Conservation (phyloP, 108 stramenopile genomes). For the Conticribra guillardii region DNA sequence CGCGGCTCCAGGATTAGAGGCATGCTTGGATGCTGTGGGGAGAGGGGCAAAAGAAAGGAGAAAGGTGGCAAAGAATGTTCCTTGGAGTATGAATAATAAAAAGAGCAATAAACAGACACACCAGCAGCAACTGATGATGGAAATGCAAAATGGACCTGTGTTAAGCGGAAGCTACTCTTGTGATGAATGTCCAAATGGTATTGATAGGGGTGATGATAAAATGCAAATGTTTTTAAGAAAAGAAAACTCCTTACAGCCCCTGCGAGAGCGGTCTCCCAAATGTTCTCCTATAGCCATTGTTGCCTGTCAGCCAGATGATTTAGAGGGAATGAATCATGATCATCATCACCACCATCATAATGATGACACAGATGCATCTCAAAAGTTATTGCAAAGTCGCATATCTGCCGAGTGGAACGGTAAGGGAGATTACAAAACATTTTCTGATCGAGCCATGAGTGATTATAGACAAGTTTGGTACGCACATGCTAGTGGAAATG, state of each 20-base stretch:
- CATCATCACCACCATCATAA: slow-evolving; percentile 24
- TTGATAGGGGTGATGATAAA: not conserved
- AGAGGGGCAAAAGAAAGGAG: slow-evolving; percentile 52
- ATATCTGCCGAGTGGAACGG: slow-evolving; percentile 60
- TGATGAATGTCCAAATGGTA: not conserved
- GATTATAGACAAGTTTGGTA: slow-evolving; percentile 44
- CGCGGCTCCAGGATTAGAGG: slow-evolving; percentile 71
- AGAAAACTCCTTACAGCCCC: slow-evolving; percentile 1
- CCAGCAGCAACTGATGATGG: not conserved
- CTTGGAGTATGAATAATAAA: not conserved
- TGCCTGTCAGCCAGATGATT: slow-evolving; percentile 49
- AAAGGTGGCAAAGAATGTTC: not conserved
- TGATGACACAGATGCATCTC: slow-evolving; percentile 45
- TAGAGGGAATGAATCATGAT: slow-evolving; percentile 46
- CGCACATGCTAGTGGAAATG: not conserved
- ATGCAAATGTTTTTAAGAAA: not conserved
- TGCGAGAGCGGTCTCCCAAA: slow-evolving; percentile 30
- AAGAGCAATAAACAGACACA: not conserved
- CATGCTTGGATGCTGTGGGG: slow-evolving; percentile 62
- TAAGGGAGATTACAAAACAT: slow-evolving; percentile 55
- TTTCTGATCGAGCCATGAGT: slow-evolving; percentile 46
- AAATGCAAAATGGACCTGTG: not conserved
- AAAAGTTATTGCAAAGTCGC: slow-evolving; percentile 54
- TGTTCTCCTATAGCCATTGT: slow-evolving; percentile 56
- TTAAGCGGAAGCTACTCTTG: not conserved